Evolutionary conservation across 2,329 filamentous ascomycete species (phyloP).

Genomic region (Colletotrichum somersetense): DNA sequence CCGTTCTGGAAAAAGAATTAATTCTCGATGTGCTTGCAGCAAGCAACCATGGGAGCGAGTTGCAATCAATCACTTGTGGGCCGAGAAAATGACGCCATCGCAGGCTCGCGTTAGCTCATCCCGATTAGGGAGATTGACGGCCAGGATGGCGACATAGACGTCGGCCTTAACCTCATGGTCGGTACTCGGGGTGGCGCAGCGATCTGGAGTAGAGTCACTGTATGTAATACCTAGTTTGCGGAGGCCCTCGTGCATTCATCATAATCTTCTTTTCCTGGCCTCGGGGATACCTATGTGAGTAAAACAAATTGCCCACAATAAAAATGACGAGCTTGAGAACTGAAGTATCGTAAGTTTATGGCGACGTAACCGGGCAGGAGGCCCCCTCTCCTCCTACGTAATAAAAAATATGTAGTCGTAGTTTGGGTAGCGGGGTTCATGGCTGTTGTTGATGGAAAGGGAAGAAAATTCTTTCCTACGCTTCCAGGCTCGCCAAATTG

Average conservation of each 20-base stretch:
- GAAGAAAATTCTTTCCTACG: background rate
- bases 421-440: background rate
- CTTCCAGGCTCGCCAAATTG: background rate
- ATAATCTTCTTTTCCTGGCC: background rate
- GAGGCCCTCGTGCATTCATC: background rate
- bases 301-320: background rate
- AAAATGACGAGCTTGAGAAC: conserved; percentile 8
- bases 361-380: background rate
- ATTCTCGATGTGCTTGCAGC: no score
- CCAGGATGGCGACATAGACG: conserved; percentile 39
- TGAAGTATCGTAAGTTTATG: conserved; percentile 6
- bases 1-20: background rate
- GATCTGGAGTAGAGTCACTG: conserved; percentile 14
- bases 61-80: background rate
- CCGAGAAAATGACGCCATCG: conserved; percentile 38
- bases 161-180: conserved; percentile 38
- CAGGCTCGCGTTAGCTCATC: conserved; percentile 41
- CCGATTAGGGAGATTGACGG: conserved; percentile 39
- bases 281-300: background rate
- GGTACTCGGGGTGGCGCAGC: conserved; percentile 28
- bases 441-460: background rate
- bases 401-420: no score
- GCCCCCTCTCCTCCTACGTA: no score
- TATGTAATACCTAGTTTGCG: no score
- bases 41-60: no score